Conservation (phyloP, 371 early-diverging fungal species). For the Syncephalastrum sp. region DNA sequence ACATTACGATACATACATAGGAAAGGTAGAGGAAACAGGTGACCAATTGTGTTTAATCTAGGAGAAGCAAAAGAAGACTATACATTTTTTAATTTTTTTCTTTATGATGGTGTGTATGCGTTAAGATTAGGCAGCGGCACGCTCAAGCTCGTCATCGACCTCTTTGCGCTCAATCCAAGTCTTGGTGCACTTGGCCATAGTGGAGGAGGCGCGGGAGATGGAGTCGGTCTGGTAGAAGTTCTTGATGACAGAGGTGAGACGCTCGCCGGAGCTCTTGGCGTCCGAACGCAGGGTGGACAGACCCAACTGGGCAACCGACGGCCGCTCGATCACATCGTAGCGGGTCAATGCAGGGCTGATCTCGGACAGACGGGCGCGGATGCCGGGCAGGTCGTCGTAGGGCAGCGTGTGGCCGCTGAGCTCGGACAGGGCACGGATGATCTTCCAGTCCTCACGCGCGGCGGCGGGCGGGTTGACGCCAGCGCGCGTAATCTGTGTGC, state of each 20-base stretch:
- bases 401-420: slow-evolving; percentile 82
- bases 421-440: slow-evolving; percentile 94
- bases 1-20: too few species aligned
- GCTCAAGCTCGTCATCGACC: slow-evolving; percentile 35
- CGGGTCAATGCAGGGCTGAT: slow-evolving; percentile 83
- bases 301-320: slow-evolving; percentile 61
- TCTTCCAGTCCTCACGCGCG: slow-evolving; percentile 98
- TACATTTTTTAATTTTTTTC: slow-evolving; percentile 4
- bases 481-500: slow-evolving; percentile 89
- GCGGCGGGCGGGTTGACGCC: slow-evolving; percentile 90
- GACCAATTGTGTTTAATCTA: too few species aligned
- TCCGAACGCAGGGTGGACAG: slow-evolving; percentile 54
- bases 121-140: slow-evolving; percentile 33
- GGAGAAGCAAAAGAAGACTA: slow-evolving; percentile 1
- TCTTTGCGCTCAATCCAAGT: slow-evolving; percentile 39
- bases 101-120: slow-evolving; percentile 5
- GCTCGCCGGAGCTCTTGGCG: slow-evolving; percentile 43
- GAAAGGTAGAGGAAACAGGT: too few species aligned
- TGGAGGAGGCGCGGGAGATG: slow-evolving; percentile 87
- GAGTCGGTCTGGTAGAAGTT: slow-evolving; percentile 96
- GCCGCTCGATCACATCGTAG: slow-evolving; percentile 70
- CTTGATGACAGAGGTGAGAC: slow-evolving; percentile 60
- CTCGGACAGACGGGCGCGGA: slow-evolving; percentile 86
- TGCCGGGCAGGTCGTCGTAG: slow-evolving; percentile 81
- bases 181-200: slow-evolving; percentile 97